Evolutionary conservation across 2,329 filamentous ascomycete genomes (phyloP).

Genomic region (Phyllosticta ampelicida): DNA sequence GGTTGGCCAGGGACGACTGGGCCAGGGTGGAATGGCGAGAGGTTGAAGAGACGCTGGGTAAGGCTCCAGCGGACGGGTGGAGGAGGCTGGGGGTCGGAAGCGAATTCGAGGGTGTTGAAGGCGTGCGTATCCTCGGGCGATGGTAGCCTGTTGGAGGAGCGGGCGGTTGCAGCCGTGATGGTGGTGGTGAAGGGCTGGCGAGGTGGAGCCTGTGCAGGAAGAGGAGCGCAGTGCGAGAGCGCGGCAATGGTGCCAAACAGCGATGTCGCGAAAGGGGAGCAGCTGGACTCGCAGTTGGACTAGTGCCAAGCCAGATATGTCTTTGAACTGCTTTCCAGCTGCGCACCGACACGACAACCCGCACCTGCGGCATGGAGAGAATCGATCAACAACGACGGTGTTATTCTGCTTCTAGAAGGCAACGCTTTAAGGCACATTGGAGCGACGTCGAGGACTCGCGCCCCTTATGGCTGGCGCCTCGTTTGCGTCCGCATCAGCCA

Average conservation of each 20-base stretch:
- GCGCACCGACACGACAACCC: neutral
- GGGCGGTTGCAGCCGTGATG: conserved; percentile 16
- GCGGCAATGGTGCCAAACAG: conserved; percentile 2
- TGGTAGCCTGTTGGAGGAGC: conserved; percentile 18
- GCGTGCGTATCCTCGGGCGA: conserved; percentile 12
- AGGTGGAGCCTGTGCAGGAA: neutral
- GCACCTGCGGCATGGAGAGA: neutral
- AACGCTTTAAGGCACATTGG: neutral
- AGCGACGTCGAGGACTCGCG: neutral
- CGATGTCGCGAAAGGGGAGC: neutral
- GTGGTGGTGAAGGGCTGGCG: conserved; percentile 4
- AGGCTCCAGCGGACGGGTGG: conserved; percentile 26
- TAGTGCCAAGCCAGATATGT: neutral
- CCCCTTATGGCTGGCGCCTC: neutral
- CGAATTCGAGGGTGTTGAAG: too few relatives aligned
- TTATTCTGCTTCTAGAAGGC: neutral
- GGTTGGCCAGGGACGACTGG: conserved; percentile 1
- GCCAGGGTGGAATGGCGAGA: conserved; percentile 19
- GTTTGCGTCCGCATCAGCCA: neutral
- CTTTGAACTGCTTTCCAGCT: neutral
- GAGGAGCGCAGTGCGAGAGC: neutral
- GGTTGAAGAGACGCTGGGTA: conserved; percentile 32
- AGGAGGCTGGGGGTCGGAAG: conserved; percentile 14
- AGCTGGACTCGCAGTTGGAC: neutral
- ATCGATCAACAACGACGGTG: neutral